Evolutionary conservation across 176 grass and related monocot species (phyloP), one percentile per base, ranked within the genome.

Genomic region (Oryza rufipogon): DNA sequence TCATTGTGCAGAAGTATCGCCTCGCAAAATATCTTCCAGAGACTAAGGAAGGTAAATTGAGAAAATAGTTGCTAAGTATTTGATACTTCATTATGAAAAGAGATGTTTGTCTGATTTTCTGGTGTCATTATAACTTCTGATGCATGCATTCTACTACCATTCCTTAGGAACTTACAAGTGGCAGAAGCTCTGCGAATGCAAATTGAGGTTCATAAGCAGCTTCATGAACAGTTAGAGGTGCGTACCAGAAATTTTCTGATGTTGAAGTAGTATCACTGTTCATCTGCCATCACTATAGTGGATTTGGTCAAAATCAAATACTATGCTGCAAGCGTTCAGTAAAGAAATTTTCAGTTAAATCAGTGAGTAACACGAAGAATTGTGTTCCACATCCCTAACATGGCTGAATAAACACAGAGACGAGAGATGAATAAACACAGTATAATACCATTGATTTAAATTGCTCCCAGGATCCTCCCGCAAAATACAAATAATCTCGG

Each of bases 191-290:
- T 94, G 66, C 71, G 93, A 85, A 96, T 98, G 89, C 96, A 98
- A 90, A 87, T 95, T 51, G 95, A 97, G 82, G 90, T 97, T 65
- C 95, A 97, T 76, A 97, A 97, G 49, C 92, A 95, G 52, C 88
- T 97, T 15, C 95, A 97, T 51, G 95, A 97, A 54, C 95, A 97
- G 79, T 78, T 97, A 39, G 95, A 97, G 95, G 95, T 95, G 66
- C 19, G 86, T 86, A 65, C 26, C 56, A 51, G 7, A 47, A 45
- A 52, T 74, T 85, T 72, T 16, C 52, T 56, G 52, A 56, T 56
- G 52, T 56, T 56, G 52, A 28, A 28, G 28, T 56, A 54, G 16
- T 38, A 41, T 39, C 19, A 20, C n/a, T 70, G 26, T 78, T 71
- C 19, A 48, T 72, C 52, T 14, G 3, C 63, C 46, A 54, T 80